Percentiles rank a stretch among this genome's conserved stretches.
These are phyloP conservation scores for Priceomyces fermenticarens DNA, from an alignment of 805 yeast genomes.

Conservation along the genomic window DNA sequence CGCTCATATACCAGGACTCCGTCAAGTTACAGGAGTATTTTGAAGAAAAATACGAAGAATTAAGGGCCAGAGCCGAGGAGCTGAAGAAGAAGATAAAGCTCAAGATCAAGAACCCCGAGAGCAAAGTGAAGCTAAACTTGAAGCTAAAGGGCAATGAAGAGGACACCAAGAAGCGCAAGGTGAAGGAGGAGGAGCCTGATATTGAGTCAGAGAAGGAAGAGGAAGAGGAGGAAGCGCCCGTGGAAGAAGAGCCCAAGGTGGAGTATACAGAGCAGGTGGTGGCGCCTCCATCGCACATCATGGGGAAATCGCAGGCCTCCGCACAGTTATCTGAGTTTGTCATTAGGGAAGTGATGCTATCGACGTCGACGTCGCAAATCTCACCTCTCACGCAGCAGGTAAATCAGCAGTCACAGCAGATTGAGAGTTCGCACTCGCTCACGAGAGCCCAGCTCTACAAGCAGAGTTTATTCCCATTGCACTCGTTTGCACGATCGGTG, in stretches of 20 bases:
- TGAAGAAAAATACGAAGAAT: constrained; percentile 33
- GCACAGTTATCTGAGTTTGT: constrained; percentile 29
- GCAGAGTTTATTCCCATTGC: constrained; percentile 32
- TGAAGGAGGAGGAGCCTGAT: constrained; percentile 12
- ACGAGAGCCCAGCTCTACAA: constrained; percentile 24
- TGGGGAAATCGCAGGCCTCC: constrained; percentile 27
- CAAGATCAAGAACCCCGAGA: constrained; percentile 21
- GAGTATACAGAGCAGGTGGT: constrained; percentile 8
- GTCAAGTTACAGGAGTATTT: constrained; percentile 53
- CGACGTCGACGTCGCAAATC: constrained; percentile 23
- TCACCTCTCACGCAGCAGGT: constrained; percentile 11
- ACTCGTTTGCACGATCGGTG: constrained; percentile 19
- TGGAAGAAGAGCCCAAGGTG: constrained; percentile 8
- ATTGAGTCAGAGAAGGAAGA: constrained; percentile 6
- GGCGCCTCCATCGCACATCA: constrained; percentile 11
- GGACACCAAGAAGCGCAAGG: constrained; percentile 12
- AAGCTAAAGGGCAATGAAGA: constrained; percentile 18
- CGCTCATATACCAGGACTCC: constrained; percentile 73
- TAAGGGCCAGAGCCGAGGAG: constrained; percentile 20
- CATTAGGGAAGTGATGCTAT: constrained; percentile 35
- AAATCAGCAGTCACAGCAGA: constrained; percentile 10
- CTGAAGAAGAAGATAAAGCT: constrained; percentile 14
- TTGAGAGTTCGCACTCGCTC: constrained; percentile 9
- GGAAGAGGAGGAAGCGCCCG: no score
- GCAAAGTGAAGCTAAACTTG: constrained; percentile 27